Evolutionary conservation across 2,329 filamentous ascomycete genomes (phyloP), one percentile per base, ranked within the genome.

Genomic region (Pseudogymnoascus sp.): DNA sequence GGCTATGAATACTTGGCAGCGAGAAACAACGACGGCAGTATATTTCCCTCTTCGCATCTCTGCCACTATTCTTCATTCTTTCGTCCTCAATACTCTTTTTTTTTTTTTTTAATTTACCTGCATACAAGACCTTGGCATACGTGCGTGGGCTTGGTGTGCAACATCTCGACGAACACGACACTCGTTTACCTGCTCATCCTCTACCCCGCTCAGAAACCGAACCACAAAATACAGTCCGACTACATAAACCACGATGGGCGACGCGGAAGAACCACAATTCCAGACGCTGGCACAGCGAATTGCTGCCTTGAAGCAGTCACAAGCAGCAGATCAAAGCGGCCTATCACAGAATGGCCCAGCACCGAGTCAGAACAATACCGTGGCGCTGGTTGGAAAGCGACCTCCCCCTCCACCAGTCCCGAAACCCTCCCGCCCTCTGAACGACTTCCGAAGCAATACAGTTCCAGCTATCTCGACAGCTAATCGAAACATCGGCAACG

Each of bases 211-310:
- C 28, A 56, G 25, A 36, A 34, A 56, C 28, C 50, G 50, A 34
- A 56, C 50, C 50, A 34, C 25, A 34, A 34, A 14, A 56, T 56
- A 56, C 16, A 10, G 11, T 36, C 5, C 50, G 50, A 36, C 11
- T 14, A 34, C 11, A 56, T 56, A 56, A 40, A 40, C 25, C 63
- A 68, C 61, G 64, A 88, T 88, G 85, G 79, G 83, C 6, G 85
- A 88, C 61, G 77, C 80, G 50, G 83, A 86, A 69, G 85, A 87
- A 70, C 84, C 84, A 40, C 82, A 82, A 66, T 87, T 85, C 73
- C 85, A 77, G 64, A 82, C 81, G 6, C 78, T 88, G 25, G 80
- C 83, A 4, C 84, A 87, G 73, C 80, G 85, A 61, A 88, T 88
- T 66, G 84, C 85, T 8, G 85, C 85, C 31, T 78, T 88, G 66